Conservation (phyloP, 2,329 filamentous ascomycete genomes). For the Colletotrichum sp. region DNA sequence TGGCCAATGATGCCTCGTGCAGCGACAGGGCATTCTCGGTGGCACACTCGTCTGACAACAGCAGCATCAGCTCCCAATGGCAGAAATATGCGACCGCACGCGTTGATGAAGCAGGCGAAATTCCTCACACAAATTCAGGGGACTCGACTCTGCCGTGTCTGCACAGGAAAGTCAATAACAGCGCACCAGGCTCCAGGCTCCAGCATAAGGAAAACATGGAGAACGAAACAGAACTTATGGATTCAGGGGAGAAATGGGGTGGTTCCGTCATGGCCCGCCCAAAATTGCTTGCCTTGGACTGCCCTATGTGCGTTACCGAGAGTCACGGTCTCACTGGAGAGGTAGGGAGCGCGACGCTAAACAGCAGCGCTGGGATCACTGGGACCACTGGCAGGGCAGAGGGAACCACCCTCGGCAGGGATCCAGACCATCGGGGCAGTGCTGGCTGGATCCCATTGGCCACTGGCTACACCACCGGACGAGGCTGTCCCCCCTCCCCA, state of each 20-base stretch:
- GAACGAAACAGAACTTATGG: not conserved
- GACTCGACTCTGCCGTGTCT: not conserved
- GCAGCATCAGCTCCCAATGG: not conserved
- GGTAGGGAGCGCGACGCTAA: slow-evolving; percentile 7
- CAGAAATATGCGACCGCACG: not conserved
- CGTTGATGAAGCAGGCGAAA: not conserved
- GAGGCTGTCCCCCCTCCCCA: slow-evolving; percentile 6
- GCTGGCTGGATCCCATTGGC: slow-evolving; percentile 3
- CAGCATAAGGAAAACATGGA: not conserved
- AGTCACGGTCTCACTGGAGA: not conserved
- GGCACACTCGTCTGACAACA: not conserved
- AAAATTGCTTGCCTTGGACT: not conserved
- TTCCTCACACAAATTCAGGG: not conserved
- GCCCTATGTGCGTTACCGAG: not conserved
- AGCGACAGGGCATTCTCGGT: not conserved
- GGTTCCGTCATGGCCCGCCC: slow-evolving; percentile 1
- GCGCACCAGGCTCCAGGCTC: not conserved
- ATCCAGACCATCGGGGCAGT: slow-evolving; percentile 11
- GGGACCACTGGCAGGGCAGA: not conserved
- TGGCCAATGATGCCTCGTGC: not conserved
- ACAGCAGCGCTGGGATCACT: not conserved
- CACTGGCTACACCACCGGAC: not conserved
- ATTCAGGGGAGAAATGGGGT: slow-evolving; percentile 1
- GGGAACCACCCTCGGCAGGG: not conserved
- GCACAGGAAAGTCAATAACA: not conserved